Evolutionary conservation across 768 basidiomycete species (phyloP).

Genomic region (Pholiota molesta): DNA sequence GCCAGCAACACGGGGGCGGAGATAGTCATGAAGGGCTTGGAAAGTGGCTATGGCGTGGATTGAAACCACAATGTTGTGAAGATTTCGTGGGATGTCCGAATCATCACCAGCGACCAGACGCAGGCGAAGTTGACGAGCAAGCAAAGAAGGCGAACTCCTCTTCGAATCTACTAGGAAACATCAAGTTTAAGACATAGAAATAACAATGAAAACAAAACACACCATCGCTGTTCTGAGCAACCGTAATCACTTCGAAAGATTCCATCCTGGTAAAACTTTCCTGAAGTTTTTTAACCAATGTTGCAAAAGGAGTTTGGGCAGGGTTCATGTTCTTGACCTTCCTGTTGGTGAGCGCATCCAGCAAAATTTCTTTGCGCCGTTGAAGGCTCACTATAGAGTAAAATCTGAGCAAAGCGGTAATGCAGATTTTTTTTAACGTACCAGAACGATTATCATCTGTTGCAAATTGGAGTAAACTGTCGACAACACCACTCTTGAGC

Average conservation of each 20-base stretch:
- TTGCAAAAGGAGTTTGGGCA: slow-evolving; percentile 63
- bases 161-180: slow-evolving; percentile 66
- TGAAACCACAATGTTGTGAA: slow-evolving; percentile 92
- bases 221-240: slow-evolving; percentile 84
- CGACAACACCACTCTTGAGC: slow-evolving; percentile 91
- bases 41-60: slow-evolving; percentile 99
- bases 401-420: not conserved
- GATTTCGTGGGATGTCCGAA: slow-evolving; percentile 82
- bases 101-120: slow-evolving; percentile 90
- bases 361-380: slow-evolving; percentile 76
- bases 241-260: slow-evolving; percentile 91
- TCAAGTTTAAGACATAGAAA: slow-evolving; percentile 8
- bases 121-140: slow-evolving; percentile 91
- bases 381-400: slow-evolving; percentile 56
- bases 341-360: slow-evolving; percentile 73
- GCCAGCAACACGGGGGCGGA: slow-evolving; percentile 87
- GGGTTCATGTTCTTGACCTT: slow-evolving; percentile 44
- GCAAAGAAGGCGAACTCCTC: slow-evolving; percentile 84
- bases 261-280: slow-evolving; percentile 96
- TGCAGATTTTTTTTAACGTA: slow-evolving; percentile 32
- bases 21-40: slow-evolving; percentile 95
- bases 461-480: slow-evolving; percentile 81
- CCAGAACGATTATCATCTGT: slow-evolving; percentile 66
- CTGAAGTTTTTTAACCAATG: slow-evolving; percentile 93
- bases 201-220: slow-evolving; percentile 30